phyloP scores from a whole-genome alignment of 805 yeast genomes.

The Lachancea nothofagi region DNA sequence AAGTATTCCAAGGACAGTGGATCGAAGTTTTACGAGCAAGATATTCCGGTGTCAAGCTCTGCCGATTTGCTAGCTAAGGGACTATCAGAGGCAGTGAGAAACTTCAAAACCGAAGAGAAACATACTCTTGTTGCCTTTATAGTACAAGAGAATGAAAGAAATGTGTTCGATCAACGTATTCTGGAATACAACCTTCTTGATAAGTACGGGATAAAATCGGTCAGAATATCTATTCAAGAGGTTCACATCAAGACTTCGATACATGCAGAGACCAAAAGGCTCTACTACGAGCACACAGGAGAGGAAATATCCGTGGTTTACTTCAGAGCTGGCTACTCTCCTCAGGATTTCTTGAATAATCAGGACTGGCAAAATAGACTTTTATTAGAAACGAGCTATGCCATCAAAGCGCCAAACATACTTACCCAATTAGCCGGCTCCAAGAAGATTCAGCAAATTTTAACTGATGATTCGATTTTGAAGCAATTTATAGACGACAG shows the following conservation, averaged over 20 bases:
- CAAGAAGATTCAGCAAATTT: constrained; percentile 86
- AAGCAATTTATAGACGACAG: constrained; percentile 38
- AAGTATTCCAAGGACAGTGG: constrained; percentile 41
- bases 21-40: constrained; percentile 39
- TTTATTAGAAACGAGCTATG: constrained; percentile 62
- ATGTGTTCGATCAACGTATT: constrained; percentile 85
- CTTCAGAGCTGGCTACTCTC: constrained; percentile 85
- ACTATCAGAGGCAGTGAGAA: constrained; percentile 56
- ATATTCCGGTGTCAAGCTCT: constrained; percentile 64
- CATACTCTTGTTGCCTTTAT: constrained; percentile 57
- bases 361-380: constrained; percentile 75
- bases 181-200: constrained; percentile 65
- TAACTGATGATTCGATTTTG: constrained; percentile 53
- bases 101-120: constrained; percentile 38
- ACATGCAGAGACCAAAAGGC: constrained; percentile 38
- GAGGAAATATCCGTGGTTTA: constrained; percentile 84
- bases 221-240: constrained; percentile 63
- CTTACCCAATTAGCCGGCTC: constrained; percentile 89
- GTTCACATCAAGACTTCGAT: constrained; percentile 41
- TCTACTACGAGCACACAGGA: constrained; percentile 48
- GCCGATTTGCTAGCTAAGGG: constrained; percentile 58
- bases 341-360: constrained; percentile 64
- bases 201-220: constrained; percentile 51
- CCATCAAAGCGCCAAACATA: constrained; percentile 88
- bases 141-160: constrained; percentile 80